Base-by-base conservation (phyloP, 2,329 filamentous ascomycete genomes). In the Meredithiella fracta region DNA sequence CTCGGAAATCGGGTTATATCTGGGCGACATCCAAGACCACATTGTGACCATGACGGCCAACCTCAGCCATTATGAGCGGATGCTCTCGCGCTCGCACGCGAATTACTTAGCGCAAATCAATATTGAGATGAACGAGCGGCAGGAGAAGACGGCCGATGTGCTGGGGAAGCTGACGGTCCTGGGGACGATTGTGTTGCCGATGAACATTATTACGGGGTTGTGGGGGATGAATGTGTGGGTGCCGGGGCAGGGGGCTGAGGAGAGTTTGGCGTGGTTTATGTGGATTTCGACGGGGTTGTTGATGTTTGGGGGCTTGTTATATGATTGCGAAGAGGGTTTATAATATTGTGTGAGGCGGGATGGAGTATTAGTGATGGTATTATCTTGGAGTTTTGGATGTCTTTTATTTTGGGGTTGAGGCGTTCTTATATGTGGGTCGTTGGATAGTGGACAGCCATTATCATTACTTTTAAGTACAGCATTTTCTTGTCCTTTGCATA, bases 91-190 rank as follows among this genome's bases (percentile, higher is more conserved):
- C 57, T 90, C 90, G 11, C 92, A 98, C 65, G 86, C 82, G 65
- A 98, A 97, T 67, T 98, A 98, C 67, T 84, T 98, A n/a, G 92
- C 92, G 0, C 92, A 98, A 67, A 96, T 98, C 71, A 97, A 96
- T 69, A 95, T 97, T 63, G 82, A 89, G 64, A 97, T 97, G 91
- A 96, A 96, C 68, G 91, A 97, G 72, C 83, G 92, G 50, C 87
- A 94, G 67, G 91, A 98, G 68, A 83, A 94, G 70, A 98, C 92
- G 1, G 88, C 89, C 42, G 91, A 98, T 66, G 89, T 96, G 1
- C 78, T 98, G 11, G 90, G 90, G 60, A 95, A 92, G 68, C 77
- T 98, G 59, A 97, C 92, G 0, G 92, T 98, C 1, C 75, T 98
- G 1, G 92, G 92, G 61, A 98, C 92, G 4, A 97, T 98, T 62